Evolutionary conservation across 108 stramenopile species (phyloP), one percentile per base, ranked within the genome.

Genomic region (Cyclostephanos tholiformis): DNA sequence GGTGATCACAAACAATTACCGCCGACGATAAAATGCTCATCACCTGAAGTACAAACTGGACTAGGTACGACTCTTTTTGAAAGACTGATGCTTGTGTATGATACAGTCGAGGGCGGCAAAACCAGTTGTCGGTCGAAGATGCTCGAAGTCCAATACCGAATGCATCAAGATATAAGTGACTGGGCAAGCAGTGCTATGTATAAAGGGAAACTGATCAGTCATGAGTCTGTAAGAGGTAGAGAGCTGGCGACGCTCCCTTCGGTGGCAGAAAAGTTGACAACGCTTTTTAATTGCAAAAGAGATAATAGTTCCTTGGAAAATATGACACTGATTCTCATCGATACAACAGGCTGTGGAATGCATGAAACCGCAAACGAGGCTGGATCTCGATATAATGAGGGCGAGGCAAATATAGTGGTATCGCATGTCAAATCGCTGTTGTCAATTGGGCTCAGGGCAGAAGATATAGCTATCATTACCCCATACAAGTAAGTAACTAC

Each of bases 1-100:
- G 90, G 90, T 29, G 99, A 99, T 80, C 99, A 99, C 82, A 87
- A 88, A 59, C 99, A 99, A 85, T 84, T 99, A 36, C 97, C 99
- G 32, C 99, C 99, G 29, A 98, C 97, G 32, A 92, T 99, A 65
- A 84, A 87, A 52, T 77, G 80, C 53, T 84, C 80, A 44, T 65
- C 74, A 30, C 62, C 43, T 6, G 63, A 72, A 46, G 93, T 88
- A 0, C 83, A 87, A 49, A 38, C 63, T 38, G 92, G 86, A 7
- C 86, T 99, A 14, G 88, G 90, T 4, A 69, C 70, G 48, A 99
- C 99, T 48, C 80, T 99, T 72, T 98, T 98, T 82, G 98, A 98
- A 62, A 83, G 99, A 30, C 73, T 98, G 0, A 96, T 99, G 90
- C 46, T 74, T 29, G 65, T 84, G 27, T 87, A 91, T 72, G 90